Evolutionary conservation across 495 filamentous ascomycete genomes (phyloP), one percentile per base, ranked within the genome.

Genomic region (Penicillium mononematosum): DNA sequence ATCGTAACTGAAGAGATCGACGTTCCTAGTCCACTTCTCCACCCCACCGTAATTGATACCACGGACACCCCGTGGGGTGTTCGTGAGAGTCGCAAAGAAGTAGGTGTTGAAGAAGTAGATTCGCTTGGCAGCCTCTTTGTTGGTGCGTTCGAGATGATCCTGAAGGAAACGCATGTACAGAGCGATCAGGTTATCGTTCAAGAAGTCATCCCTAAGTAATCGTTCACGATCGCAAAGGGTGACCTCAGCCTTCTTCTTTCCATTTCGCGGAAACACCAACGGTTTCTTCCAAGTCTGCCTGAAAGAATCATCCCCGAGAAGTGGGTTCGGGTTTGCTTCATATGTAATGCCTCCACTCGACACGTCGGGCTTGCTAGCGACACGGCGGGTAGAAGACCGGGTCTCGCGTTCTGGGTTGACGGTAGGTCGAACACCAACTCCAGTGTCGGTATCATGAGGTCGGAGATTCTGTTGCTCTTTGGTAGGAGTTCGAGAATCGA

Each of bases 71-170:
- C 76, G 75, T 14, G 78, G 74, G 25, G 73, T 78, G 27, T 76
- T 85, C 4, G 81, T 84, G 32, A 98, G 80, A 5, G 85, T 85
- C 24, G 83, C 83, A 63, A 89, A 96, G 73, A 98, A 98, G 69
- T 90, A 96, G 4, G 89, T 91, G 64, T 95, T 97, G 75, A 92
- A 89, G 58, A 96, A 87, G 69, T 94, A 92, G 2, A 93, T 81
- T 36, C 83, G 80, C 58, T 84, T 79, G 6, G 85, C 80, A 38
- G 84, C 65, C 17, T 83, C 80, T 1, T 80, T 74, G 45, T 83
- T 78, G 14, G 75, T 76, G 22, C 80, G 67, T 47, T 84, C 75
- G 44, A 87, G 74, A 50, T 83, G 71, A 56, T 86, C 79, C 66
- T 93, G 84, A 14, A 96, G 73, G 62, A 86, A 89, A 27, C 84